Percentiles rank a stretch among this genome's conserved stretches.
phyloP scores from a whole-genome alignment of 2,329 filamentous ascomycete species.

The Alternaria burnsii region DNA sequence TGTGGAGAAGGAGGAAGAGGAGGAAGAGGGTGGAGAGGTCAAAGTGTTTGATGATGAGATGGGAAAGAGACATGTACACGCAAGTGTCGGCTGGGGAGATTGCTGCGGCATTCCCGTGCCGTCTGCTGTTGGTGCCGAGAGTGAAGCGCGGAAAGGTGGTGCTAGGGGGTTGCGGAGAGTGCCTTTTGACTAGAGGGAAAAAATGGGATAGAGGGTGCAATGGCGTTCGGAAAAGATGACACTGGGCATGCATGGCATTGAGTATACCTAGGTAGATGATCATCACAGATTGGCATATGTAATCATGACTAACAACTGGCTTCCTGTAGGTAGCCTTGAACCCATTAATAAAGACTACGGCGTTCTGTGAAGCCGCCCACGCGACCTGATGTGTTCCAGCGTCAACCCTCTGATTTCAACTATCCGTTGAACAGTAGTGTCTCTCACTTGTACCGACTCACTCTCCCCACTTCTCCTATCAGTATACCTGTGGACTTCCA shows the following conservation, averaged over 20 bases:
- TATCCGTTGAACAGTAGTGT: not conserved
- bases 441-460: not conserved
- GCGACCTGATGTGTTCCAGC: not conserved
- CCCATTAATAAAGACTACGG: not conserved
- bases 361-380: not conserved
- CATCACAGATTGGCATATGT: not conserved
- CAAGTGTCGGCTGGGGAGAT: conserved; percentile 80
- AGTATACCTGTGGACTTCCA: not conserved
- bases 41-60: conserved; percentile 69
- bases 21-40: conserved; percentile 59
- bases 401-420: not conserved
- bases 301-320: not conserved
- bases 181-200: conserved; percentile 73
- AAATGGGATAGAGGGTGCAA: not conserved
- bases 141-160: conserved; percentile 82
- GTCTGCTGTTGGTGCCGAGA: conserved; percentile 88
- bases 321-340: not conserved
- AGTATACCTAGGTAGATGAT: not conserved
- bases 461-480: not conserved
- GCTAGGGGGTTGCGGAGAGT: conserved; percentile 72
- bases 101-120: conserved; percentile 98
- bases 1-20: conserved; percentile 53
- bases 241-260: not conserved
- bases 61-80: conserved; percentile 75
- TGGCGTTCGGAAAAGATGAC: not conserved